Evolutionary conservation across 345 rosid genomes (phyloP).

Genomic region (Euphorbia tirucalli): DNA sequence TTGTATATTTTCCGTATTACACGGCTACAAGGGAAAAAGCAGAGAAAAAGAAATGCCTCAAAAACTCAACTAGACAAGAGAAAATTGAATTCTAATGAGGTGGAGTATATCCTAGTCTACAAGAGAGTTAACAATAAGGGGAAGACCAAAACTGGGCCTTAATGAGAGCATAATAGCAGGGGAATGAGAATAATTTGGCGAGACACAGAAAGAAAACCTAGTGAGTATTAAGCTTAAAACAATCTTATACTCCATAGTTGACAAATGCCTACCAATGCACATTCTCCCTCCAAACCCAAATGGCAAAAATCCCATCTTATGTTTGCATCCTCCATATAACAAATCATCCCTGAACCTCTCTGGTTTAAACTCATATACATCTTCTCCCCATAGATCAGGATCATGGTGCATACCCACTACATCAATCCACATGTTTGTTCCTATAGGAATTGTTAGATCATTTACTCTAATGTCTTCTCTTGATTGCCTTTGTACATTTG

Average conservation of each 20-base stretch:
- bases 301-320: slow-evolving; percentile 88
- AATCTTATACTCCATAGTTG: slow-evolving; percentile 70
- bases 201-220: slow-evolving; percentile 60
- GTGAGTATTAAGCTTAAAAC: slow-evolving; percentile 62
- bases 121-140: slow-evolving; percentile 56
- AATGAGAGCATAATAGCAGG: slow-evolving; percentile 71
- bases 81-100: background rate
- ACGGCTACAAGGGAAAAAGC: background rate
- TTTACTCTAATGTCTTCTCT: slow-evolving; percentile 53
- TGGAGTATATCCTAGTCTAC: background rate
- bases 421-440: slow-evolving; percentile 89
- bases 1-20: background rate
- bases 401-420: slow-evolving; percentile 95
- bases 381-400: slow-evolving; percentile 68
- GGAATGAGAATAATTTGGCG: slow-evolving; percentile 63
- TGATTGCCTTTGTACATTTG: slow-evolving; percentile 80
- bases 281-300: slow-evolving; percentile 96
- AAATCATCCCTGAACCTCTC: slow-evolving; percentile 64
- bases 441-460: slow-evolving; percentile 49
- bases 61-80: background rate
- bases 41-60: background rate
- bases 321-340: slow-evolving; percentile 70
- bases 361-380: slow-evolving; percentile 69
- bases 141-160: slow-evolving; percentile 69
- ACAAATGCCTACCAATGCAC: slow-evolving; percentile 81